A percentile compares a stretch with the other conserved stretches of the same genome.
Evolutionary conservation across 2,329 filamentous ascomycete genomes (phyloP).

Genomic region (Myriosclerotinia curreyana): DNA sequence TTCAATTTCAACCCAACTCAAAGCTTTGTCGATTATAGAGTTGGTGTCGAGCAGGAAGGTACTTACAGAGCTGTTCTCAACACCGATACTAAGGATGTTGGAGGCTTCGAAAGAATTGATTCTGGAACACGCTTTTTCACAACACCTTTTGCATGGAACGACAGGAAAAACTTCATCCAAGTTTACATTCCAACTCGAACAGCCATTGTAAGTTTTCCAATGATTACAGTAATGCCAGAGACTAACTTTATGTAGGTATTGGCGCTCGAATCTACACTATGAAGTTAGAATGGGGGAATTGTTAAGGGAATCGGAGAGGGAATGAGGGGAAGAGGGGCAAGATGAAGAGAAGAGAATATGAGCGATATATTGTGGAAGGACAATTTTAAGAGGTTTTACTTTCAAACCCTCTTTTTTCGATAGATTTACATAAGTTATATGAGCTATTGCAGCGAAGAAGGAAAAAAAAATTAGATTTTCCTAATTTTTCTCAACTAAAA

Average conservation of each 20-base stretch:
- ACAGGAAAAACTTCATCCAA: slow-evolving; percentile 84
- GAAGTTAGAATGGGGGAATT: slow-evolving; percentile 16
- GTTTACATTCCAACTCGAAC: slow-evolving; percentile 84
- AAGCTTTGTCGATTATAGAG: slow-evolving; percentile 88
- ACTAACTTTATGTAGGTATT: slow-evolving; percentile 36
- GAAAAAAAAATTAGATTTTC: neutral
- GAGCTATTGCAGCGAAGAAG: slow-evolving; percentile 10
- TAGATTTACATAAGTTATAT: slow-evolving; percentile 12
- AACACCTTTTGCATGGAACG: slow-evolving; percentile 86
- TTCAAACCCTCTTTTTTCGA: slow-evolving; percentile 2
- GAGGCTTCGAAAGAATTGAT: slow-evolving; percentile 75
- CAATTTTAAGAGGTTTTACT: neutral
- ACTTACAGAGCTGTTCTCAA: slow-evolving; percentile 86
- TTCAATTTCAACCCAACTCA: slow-evolving; percentile 91
- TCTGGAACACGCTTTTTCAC: slow-evolving; percentile 88
- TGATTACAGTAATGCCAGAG: slow-evolving; percentile 5
- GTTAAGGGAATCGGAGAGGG: neutral
- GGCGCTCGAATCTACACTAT: slow-evolving; percentile 41
- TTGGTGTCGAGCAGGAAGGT: slow-evolving; percentile 80
- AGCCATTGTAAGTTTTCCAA: slow-evolving; percentile 63
- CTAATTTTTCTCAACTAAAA: neutral
- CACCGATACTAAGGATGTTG: slow-evolving; percentile 72
- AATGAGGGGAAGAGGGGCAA: neutral
- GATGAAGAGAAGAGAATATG: slow-evolving; percentile 1
- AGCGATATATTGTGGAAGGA: neutral